Evolutionary conservation across 805 yeast species (phyloP).

Genomic region (Metschnikowia matae): DNA sequence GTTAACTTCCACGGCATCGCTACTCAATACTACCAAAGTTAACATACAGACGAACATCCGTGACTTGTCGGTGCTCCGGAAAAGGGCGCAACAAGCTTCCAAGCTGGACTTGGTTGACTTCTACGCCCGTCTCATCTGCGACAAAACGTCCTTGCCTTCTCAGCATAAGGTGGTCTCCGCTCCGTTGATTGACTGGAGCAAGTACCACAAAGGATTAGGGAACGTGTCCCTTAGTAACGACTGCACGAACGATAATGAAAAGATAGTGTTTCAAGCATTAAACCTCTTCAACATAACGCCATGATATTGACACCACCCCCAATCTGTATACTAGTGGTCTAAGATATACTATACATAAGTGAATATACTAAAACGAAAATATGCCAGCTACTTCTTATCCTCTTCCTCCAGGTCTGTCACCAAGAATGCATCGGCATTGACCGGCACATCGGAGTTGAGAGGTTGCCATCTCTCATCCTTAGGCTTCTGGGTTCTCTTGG

Average conservation of each 20-base stretch:
- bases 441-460: slow-evolving; percentile 35
- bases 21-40: slow-evolving; percentile 22
- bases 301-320: slow-evolving; percentile 4
- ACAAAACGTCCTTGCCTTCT: slow-evolving; percentile 32
- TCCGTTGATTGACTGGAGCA: slow-evolving; percentile 37
- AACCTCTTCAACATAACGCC: slow-evolving; percentile 13
- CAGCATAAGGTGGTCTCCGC: slow-evolving; percentile 30
- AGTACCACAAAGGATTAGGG: slow-evolving; percentile 29
- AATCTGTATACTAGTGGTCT: slow-evolving; percentile 10
- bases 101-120: slow-evolving; percentile 29
- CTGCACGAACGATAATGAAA: slow-evolving; percentile 17
- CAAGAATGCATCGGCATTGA: slow-evolving; percentile 40
- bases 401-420: slow-evolving; percentile 45
- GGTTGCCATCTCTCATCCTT: slow-evolving; percentile 33
- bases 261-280: slow-evolving; percentile 14
- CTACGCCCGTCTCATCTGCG: slow-evolving; percentile 30
- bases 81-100: slow-evolving; percentile 14
- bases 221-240: slow-evolving; percentile 19
- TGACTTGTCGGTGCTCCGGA: slow-evolving; percentile 25
- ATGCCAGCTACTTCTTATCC: slow-evolving; percentile 16
- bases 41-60: slow-evolving; percentile 28
- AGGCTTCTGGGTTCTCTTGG: slow-evolving; percentile 15
- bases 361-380: slow-evolving; percentile 1
- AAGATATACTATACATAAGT: neutral
- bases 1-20: slow-evolving; percentile 29